A percentile compares a stretch with the other conserved stretches of the same genome.
Conservation (phyloP, 192 early-diverging fungal species). For the Globomyces pollinis-pini region DNA sequence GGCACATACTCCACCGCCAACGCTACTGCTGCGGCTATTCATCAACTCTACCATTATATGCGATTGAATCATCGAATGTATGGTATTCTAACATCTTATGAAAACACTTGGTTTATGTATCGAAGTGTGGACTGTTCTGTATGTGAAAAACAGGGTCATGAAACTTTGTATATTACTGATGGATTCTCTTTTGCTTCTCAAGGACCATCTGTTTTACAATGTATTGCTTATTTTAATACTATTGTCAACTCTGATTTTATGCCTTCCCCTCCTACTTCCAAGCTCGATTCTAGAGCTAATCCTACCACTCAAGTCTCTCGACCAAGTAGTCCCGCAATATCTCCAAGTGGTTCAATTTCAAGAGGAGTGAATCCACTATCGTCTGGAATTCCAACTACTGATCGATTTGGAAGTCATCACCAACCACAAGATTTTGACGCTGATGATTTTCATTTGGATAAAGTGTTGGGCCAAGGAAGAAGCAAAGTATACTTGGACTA, state of each 20-base stretch:
- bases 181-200: background rate
- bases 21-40: background rate
- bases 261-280: background rate
- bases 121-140: background rate
- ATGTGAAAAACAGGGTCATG: background rate
- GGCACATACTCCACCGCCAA: background rate
- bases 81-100: conserved; percentile 13
- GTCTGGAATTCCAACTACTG: background rate
- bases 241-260: background rate
- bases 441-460: background rate
- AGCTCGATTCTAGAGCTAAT: background rate
- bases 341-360: background rate
- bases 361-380: background rate
- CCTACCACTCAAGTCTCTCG: background rate
- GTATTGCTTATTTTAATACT: background rate
- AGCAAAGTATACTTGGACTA: background rate
- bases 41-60: conserved; percentile 19
- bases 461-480: background rate
- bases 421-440: background rate
- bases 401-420: too few species aligned
- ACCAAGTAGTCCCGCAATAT: background rate
- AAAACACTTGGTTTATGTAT: conserved; percentile 13
- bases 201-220: background rate
- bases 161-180: background rate
- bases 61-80: conserved; percentile 6